Percentiles rank a stretch among this genome's conserved stretches.
These are phyloP conservation scores for Begonia loranthoides DNA, from an alignment of 306 rosid genomes.

Conservation along the genomic window DNA sequence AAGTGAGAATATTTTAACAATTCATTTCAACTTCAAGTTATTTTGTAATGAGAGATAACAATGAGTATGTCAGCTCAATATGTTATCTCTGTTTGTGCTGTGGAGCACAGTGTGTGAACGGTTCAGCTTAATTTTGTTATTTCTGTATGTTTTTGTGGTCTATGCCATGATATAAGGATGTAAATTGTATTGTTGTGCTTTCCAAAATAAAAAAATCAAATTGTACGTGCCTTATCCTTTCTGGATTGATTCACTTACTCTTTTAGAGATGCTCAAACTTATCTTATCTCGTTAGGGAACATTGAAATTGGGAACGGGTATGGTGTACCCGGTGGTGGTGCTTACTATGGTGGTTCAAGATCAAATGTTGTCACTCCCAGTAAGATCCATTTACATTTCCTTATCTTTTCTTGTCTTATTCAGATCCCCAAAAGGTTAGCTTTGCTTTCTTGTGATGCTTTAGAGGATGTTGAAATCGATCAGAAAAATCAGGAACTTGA, in stretches of 20 bases:
- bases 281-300: slow-evolving; percentile 41
- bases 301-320: slow-evolving; percentile 89
- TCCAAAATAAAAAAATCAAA: background rate
- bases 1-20: too few species aligned
- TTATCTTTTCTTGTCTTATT: slow-evolving; percentile 6
- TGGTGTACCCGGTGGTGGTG: slow-evolving; percentile 97
- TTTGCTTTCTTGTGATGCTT: slow-evolving; percentile 19
- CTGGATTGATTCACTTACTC: background rate
- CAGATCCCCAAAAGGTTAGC: slow-evolving; percentile 5
- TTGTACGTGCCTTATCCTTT: background rate
- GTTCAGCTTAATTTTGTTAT: too few species aligned
- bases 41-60: too few species aligned
- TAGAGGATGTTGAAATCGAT: slow-evolving; percentile 22
- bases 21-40: too few species aligned
- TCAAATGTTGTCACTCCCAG: slow-evolving; percentile 15
- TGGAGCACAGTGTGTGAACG: too few species aligned
- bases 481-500: slow-evolving; percentile 22
- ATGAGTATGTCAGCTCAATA: too few species aligned
- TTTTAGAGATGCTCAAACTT: too few species aligned
- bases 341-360: slow-evolving; percentile 39
- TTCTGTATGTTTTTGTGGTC: too few species aligned
- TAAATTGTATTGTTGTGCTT: too few species aligned
- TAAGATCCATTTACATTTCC: slow-evolving; percentile 11
- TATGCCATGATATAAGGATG: too few species aligned
- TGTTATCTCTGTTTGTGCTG: too few species aligned